Evolutionary conservation across 1,284 basidiomycete genomes (phyloP), one percentile per base, ranked within the genome.

Genomic region (Fomitiporia mediterranea): DNA sequence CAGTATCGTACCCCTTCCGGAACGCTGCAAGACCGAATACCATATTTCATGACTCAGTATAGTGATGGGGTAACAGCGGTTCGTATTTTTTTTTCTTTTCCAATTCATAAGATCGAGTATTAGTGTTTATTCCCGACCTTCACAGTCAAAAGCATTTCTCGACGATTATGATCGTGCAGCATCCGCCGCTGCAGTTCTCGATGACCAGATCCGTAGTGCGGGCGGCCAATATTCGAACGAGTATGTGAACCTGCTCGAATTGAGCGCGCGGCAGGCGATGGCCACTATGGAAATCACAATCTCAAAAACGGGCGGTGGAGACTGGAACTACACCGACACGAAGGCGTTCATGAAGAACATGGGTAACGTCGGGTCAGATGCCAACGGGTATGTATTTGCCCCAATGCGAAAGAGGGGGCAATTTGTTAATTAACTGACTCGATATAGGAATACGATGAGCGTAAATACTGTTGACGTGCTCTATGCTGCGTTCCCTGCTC

Each of bases 401-500:
- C n/a, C n/a, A n/a, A n/a, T n/a, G n/a, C n/a, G n/a, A n/a, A n/a
- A n/a, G n/a, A n/a, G n/a, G n/a, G n/a, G n/a, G n/a, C n/a, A n/a
- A n/a, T n/a, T n/a, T n/a, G n/a, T n/a, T n/a, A n/a, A n/a, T n/a
- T n/a, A n/a, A n/a, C n/a, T n/a, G n/a, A n/a, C n/a, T n/a, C n/a
- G n/a, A n/a, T n/a, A n/a, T 25, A 43, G 42, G 13, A 7, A 5
- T 11, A 43, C 42, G 17, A 23, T 43, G 21, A 70, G 74, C 2
- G 68, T 73, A 5, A 80, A 76, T 57, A 73, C 79, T 2, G 76
- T 79, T 2, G 79, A 81, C 55, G 69, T 70, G 2, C 64, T 82
- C 3, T 81, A 74, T 58, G 70, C 77, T 1, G 68, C 77, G 0
- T 71, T 77, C 42, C 80, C 80, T 0, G 68, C 73, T 3, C 70